Evolutionary conservation across 106 monocot genomes (phyloP).

Genomic region (Dendrobium catenatum): DNA sequence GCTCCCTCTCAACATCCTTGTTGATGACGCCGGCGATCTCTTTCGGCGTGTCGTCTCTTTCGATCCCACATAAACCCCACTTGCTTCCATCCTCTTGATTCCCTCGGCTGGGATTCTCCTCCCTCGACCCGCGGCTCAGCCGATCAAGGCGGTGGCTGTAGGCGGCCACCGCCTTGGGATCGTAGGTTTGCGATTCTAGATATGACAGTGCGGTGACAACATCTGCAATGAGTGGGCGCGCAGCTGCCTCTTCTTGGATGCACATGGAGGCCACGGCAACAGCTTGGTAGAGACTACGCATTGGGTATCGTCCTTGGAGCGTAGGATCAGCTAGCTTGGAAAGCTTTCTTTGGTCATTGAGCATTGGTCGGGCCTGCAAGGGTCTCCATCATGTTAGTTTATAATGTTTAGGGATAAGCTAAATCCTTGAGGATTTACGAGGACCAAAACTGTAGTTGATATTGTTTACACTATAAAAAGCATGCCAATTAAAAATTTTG

Average conservation of each 20-base stretch:
- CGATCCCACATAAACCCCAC: slow-evolving; percentile 7
- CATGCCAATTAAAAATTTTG: no score
- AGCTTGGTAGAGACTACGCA: slow-evolving; percentile 76
- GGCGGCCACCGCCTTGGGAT: slow-evolving; percentile 17
- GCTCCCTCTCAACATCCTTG: slow-evolving; percentile 45
- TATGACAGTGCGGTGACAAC: slow-evolving; percentile 82
- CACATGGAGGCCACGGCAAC: slow-evolving; percentile 85
- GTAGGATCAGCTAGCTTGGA: slow-evolving; percentile 55
- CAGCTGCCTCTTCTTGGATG: slow-evolving; percentile 62
- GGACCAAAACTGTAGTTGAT: neutral
- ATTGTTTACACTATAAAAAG: neutral
- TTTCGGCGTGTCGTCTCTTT: slow-evolving; percentile 25
- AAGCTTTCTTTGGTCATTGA: slow-evolving; percentile 62
- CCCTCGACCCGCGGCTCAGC: slow-evolving; percentile 8
- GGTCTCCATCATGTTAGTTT: neutral
- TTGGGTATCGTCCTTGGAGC: slow-evolving; percentile 52
- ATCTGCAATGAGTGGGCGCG: slow-evolving; percentile 72
- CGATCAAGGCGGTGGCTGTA: neutral
- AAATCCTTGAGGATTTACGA: neutral
- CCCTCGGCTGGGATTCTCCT: neutral
- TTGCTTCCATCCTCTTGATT: slow-evolving; percentile 5
- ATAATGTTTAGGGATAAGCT: neutral
- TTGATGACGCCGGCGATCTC: slow-evolving; percentile 11
- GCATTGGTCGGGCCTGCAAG: slow-evolving; percentile 61
- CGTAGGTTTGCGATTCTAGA: slow-evolving; percentile 54